Conservation (phyloP, 1,139 yeast genomes). For the Saccharomyces hybrid region DNA sequence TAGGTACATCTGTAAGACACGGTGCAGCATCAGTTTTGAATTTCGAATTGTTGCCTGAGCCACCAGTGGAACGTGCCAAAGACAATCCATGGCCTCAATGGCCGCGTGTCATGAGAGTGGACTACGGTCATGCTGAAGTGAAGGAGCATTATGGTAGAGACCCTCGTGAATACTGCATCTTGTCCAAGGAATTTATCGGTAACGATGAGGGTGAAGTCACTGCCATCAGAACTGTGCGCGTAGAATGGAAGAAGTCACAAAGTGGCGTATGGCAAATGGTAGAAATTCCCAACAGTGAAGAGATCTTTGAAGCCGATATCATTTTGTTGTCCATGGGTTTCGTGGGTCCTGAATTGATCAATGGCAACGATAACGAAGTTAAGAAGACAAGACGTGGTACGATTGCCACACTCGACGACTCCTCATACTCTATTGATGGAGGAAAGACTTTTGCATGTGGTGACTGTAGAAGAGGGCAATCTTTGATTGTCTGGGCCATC, state of each 20-base stretch:
- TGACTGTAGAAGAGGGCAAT: constrained; percentile 98
- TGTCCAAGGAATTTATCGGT: constrained; percentile 91
- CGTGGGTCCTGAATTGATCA: constrained; percentile 78
- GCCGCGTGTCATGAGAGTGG: constrained; percentile 97
- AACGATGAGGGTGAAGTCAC: constrained; percentile 91
- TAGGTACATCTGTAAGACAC: constrained; percentile 95
- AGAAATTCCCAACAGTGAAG: constrained; percentile 92
- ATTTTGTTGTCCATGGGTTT: constrained; percentile 96
- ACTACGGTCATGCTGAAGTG: constrained; percentile 95
- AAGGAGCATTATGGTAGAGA: constrained; percentile 91
- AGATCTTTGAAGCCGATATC: constrained; percentile 87
- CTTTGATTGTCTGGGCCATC: constrained; percentile 97
- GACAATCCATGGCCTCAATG: constrained; percentile 99
- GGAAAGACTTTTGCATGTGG: constrained; percentile 88
- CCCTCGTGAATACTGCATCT: constrained; percentile 93
- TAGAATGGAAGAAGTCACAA: constrained; percentile 95
- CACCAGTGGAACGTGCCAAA: constrained; percentile 76
- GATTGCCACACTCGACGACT: constrained; percentile 57
- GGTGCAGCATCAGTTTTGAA: constrained; percentile 94
- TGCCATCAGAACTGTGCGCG: constrained; percentile 91
- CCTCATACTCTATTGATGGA: constrained; percentile 61
- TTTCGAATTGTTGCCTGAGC: constrained; percentile 90
- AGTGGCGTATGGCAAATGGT: constrained; percentile 99
- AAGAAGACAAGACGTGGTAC: constrained; percentile 82
- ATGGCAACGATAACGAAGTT: constrained; percentile 53